Evolutionary conservation across 768 basidiomycete genomes (phyloP), one percentile per base, ranked within the genome.

Genomic region (Tricholoma terreum): DNA sequence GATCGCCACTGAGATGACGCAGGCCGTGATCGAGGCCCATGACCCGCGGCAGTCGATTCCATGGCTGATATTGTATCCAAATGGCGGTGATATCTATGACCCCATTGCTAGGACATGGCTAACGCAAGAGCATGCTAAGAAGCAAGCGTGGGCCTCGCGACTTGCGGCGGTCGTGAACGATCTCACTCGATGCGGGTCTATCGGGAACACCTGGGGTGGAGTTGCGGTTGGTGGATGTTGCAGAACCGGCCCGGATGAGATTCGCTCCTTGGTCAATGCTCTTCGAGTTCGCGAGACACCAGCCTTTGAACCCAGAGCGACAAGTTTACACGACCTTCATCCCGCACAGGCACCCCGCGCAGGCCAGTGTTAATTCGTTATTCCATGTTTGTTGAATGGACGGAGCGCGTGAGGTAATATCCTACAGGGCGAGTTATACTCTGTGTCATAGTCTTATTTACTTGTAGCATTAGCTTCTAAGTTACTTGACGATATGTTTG

Each of bases 161-260:
- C 59, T 82, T 8, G 59, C 56, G 1, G 43, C 58, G 3, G 55
- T 70, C 9, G 57, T 77, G 7, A 45, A 65, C 6, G 58, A 33
- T 34, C 19, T 8, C 48, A 46, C 11, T 55, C 31, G 11, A 58
- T 61, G 14, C 55, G 58, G 4, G 61, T 67, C 6, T 84, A 22
- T 19, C 24, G 11, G 43, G 22, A 14, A 21, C 8, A 22, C 22
- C 17, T 66, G 85, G 82, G 71, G 62, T 15, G 83, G 83, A 2
- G 61, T 88, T 4, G 66, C 89, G 8, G 75, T 84, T 0, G 89
- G 89, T 1, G 89, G 90, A 0, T 90, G 90, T 64, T 90, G 90
- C 65, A 80, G 82, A 60, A 78, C 82, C 6, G 77, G 77, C 1
- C 84, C 83, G 3, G 71, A 71, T 11, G 79, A 88, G 50, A 84